These are phyloP conservation scores for Takakia lepidozioides DNA, from an alignment of 225 moss, liverwort and hornwort species.

Conservation along the genomic window DNA sequence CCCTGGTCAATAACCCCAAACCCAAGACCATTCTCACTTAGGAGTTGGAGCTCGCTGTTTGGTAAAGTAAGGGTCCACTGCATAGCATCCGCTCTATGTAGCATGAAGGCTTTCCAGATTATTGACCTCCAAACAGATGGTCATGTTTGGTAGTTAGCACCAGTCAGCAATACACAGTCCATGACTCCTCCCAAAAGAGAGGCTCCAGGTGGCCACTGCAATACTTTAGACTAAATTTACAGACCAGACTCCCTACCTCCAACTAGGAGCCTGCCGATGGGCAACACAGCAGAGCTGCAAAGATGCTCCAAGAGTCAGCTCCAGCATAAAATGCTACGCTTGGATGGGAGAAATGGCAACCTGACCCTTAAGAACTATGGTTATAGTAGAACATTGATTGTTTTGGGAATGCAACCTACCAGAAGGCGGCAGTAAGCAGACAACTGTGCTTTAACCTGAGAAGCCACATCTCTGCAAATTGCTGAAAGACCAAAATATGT, in stretches of 20 bases:
- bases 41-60: too few species aligned
- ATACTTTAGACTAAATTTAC: too few species aligned
- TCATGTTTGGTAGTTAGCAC: too few species aligned
- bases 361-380: constrained; percentile 20
- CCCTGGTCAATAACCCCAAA: too few species aligned
- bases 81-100: too few species aligned
- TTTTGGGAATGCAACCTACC: constrained; percentile 44
- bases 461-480: constrained; percentile 45
- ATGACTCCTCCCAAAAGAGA: too few species aligned
- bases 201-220: too few species aligned
- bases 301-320: constrained; percentile 10
- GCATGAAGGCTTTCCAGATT: too few species aligned
- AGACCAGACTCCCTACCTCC: constrained; percentile 14
- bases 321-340: constrained; percentile 12
- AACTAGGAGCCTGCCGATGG: constrained; percentile 8
- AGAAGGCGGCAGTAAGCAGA: constrained; percentile 50
- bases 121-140: too few species aligned
- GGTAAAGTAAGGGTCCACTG: too few species aligned
- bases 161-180: too few species aligned
- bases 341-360: constrained; percentile 16
- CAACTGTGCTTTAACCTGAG: constrained; percentile 52
- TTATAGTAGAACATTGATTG: constrained; percentile 15
- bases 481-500: constrained; percentile 42
- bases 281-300: constrained; percentile 17
- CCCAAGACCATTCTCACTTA: too few species aligned